Evolutionary conservation across 805 yeast genomes (phyloP).

Genomic region (Lachancea thermotolerans): DNA sequence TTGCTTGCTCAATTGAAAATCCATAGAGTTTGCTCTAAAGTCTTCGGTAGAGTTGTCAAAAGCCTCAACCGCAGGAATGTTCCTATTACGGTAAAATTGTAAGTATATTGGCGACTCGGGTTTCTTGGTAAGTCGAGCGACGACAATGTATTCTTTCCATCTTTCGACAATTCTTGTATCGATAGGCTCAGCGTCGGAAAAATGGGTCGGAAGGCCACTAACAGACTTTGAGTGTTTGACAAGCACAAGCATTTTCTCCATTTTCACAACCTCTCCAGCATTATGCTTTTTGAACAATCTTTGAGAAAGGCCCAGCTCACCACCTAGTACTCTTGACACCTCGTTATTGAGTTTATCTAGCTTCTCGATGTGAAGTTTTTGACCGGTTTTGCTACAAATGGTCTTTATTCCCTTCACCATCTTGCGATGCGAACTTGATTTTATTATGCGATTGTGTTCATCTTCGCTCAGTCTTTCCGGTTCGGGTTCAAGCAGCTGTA

Average conservation of each 20-base stretch:
- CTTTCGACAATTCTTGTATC: constrained; percentile 56
- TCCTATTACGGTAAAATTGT: constrained; percentile 52
- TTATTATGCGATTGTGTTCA: constrained; percentile 4
- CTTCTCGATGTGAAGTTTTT: constrained; percentile 10
- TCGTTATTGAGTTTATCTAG: constrained; percentile 11
- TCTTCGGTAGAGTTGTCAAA: background rate
- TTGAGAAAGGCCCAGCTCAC: constrained; percentile 9
- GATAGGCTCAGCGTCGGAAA: constrained; percentile 44
- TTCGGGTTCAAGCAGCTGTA: constrained; percentile 12
- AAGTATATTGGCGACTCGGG: constrained; percentile 46
- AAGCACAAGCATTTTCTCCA: constrained; percentile 64
- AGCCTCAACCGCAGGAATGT: constrained; percentile 23
- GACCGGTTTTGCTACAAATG: constrained; percentile 10
- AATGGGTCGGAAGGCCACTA: constrained; percentile 28
- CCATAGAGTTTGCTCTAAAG: constrained; percentile 21
- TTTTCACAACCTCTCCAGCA: constrained; percentile 57
- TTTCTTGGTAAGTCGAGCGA: constrained; percentile 57
- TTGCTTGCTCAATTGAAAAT: constrained; percentile 25
- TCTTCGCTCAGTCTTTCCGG: constrained; percentile 14
- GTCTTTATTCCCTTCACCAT: constrained; percentile 2
- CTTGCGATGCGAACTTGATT: background rate
- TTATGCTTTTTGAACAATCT: constrained; percentile 31
- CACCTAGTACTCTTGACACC: background rate
- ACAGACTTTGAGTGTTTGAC: constrained; percentile 36
- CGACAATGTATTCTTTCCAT: constrained; percentile 76